These are phyloP conservation scores for Ziziphus jujuba DNA, from an alignment of 306 rosid genomes.

Conservation along the genomic window DNA sequence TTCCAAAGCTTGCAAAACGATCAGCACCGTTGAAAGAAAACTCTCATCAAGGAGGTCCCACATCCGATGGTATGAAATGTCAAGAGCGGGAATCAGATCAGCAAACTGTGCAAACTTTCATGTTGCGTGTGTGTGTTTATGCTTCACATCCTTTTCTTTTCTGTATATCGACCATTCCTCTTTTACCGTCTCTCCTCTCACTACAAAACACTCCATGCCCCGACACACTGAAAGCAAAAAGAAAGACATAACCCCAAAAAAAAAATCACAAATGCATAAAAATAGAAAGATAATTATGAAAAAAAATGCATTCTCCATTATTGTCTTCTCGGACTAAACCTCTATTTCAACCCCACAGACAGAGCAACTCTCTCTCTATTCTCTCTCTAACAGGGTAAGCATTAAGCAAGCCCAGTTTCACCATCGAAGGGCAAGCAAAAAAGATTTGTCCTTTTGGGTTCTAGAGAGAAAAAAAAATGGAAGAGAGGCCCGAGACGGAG, in stretches of 20 bases:
- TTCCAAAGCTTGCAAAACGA: neutral
- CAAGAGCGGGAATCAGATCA: constrained; percentile 24
- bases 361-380: neutral
- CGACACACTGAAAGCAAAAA: constrained; percentile 25
- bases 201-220: too few species aligned
- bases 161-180: neutral
- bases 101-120: constrained; percentile 12
- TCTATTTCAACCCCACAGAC: neutral
- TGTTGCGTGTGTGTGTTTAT: neutral
- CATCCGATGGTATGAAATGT: neutral
- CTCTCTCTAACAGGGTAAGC: neutral
- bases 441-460: neutral
- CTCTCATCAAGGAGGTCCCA: too few species aligned
- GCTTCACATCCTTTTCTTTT: neutral
- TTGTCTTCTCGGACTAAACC: neutral
- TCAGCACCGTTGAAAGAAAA: constrained; percentile 24
- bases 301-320: neutral
- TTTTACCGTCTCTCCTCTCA: too few species aligned
- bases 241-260: neutral
- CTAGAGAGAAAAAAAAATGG: constrained; percentile 49
- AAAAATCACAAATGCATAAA: neutral
- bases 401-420: neutral
- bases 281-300: neutral
- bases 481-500: constrained; percentile 94
- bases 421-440: too few species aligned